phyloP scores from a whole-genome alignment of 768 basidiomycete species.

The Trametes punicea region DNA sequence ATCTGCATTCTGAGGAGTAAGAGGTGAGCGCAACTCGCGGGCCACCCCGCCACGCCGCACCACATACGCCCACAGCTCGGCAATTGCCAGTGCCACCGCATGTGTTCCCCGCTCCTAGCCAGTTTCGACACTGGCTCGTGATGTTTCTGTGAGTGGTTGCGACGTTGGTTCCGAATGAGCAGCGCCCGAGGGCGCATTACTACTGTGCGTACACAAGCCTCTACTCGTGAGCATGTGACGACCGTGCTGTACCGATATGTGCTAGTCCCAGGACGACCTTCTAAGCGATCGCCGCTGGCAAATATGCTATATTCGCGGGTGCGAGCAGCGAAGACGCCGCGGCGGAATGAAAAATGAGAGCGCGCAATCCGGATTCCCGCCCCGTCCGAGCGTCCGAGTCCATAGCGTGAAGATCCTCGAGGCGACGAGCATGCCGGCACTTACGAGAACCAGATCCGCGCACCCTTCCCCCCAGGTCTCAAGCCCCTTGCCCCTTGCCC shows the following conservation, averaged over 20 bases:
- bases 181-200: conserved; percentile 1
- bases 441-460: background rate
- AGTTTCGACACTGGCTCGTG: too few relatives aligned
- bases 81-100: background rate
- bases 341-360: background rate
- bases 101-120: too few relatives aligned
- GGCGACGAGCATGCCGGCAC: background rate
- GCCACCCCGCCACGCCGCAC: background rate
- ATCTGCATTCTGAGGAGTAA: too few relatives aligned
- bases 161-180: background rate
- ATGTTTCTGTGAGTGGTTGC: background rate
- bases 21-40: too few relatives aligned
- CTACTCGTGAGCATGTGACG: conserved; percentile 4
- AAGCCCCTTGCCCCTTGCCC: too few relatives aligned
- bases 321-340: background rate
- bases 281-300: background rate
- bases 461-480: too few relatives aligned
- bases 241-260: background rate
- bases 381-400: background rate
- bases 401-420: background rate
- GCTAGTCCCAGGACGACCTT: background rate
- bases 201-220: conserved; percentile 1
- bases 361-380: background rate
- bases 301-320: background rate
- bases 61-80: conserved; percentile 7